Conservation (phyloP, 2,329 filamentous ascomycete species). For the Didymella pinodella region DNA sequence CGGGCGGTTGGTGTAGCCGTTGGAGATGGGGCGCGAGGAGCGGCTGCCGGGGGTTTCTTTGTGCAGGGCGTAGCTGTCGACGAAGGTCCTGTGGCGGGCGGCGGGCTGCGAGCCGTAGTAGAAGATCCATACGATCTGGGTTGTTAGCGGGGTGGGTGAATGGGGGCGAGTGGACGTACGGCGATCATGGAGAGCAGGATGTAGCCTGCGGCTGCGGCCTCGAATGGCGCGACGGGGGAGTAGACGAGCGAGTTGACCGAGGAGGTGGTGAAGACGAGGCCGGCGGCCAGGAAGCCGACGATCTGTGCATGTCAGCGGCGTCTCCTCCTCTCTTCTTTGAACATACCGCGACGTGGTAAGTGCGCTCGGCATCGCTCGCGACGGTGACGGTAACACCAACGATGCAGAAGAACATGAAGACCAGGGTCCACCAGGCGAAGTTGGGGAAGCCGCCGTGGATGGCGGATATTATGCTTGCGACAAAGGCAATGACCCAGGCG, state of each 20-base stretch:
- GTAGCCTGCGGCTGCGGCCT: conserved; percentile 90
- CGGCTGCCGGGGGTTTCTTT: conserved; percentile 75
- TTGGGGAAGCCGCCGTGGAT: conserved; percentile 72
- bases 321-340: too few relatives aligned
- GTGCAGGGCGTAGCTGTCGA: conserved; percentile 93
- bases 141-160: conserved; percentile 30
- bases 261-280: conserved; percentile 84
- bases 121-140: conserved; percentile 95
- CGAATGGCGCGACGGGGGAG: conserved; percentile 72
- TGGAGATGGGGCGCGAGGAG: conserved; percentile 75
- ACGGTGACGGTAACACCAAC: conserved; percentile 81
- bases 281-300: conserved; percentile 84
- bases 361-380: conserved; percentile 82
- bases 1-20: conserved; percentile 76
- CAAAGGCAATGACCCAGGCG: conserved; percentile 92
- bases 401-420: conserved; percentile 86
- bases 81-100: conserved; percentile 84
- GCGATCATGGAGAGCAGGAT: conserved; percentile 93
- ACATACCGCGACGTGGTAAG: conserved; percentile 84
- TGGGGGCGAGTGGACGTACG: conserved; percentile 58
- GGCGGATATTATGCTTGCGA: conserved; percentile 80
- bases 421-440: conserved; percentile 90
- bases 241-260: conserved; percentile 89
- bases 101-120: conserved; percentile 96
- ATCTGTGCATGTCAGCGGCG: conserved; percentile 59